A percentile compares a stretch with the other conserved stretches of the same genome.
Evolutionary conservation across 805 yeast species (phyloP).

Genomic region (Wickerhamiella sergipiensis): DNA sequence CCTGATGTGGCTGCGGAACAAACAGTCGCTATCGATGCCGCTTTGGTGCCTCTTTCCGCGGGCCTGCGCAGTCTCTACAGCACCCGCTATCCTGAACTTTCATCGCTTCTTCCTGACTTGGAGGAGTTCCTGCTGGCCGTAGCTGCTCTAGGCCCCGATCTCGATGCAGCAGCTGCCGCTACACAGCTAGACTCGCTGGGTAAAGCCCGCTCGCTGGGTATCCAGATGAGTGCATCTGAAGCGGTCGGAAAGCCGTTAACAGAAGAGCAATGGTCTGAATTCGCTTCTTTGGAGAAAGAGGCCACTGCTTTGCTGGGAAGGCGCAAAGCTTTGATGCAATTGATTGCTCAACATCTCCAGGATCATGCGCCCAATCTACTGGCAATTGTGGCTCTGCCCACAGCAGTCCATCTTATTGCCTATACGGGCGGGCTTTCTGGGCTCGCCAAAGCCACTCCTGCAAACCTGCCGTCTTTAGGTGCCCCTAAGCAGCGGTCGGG

Average conservation of each 20-base stretch:
- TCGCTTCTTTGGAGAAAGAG: slow-evolving; percentile 19
- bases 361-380: slow-evolving; percentile 69
- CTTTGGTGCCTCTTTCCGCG: slow-evolving; percentile 36
- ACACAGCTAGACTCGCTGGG: slow-evolving; percentile 29
- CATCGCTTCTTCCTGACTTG: slow-evolving; percentile 45
- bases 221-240: slow-evolving; percentile 61
- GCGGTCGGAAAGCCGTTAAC: slow-evolving; percentile 25
- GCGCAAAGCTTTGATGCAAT: neutral
- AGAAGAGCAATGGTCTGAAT: slow-evolving; percentile 24
- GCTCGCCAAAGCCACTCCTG: slow-evolving; percentile 59
- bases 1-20: slow-evolving; percentile 21
- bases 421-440: slow-evolving; percentile 54
- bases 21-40: slow-evolving; percentile 41
- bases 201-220: slow-evolving; percentile 54
- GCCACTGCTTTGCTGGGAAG: neutral
- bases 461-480: slow-evolving; percentile 74
- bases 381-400: slow-evolving; percentile 53
- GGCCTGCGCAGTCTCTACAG: slow-evolving; percentile 41
- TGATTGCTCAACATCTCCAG: slow-evolving; percentile 36
- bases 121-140: slow-evolving; percentile 46
- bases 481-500: slow-evolving; percentile 23
- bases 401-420: slow-evolving; percentile 61
- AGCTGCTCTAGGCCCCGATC: slow-evolving; percentile 33
- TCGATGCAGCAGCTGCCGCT: neutral
- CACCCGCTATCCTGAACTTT: slow-evolving; percentile 59